A percentile compares a stretch with the other conserved stretches of the same genome.
Evolutionary conservation across 2,329 filamentous ascomycete genomes (phyloP).

Genomic region (Colletotrichum abscissum): DNA sequence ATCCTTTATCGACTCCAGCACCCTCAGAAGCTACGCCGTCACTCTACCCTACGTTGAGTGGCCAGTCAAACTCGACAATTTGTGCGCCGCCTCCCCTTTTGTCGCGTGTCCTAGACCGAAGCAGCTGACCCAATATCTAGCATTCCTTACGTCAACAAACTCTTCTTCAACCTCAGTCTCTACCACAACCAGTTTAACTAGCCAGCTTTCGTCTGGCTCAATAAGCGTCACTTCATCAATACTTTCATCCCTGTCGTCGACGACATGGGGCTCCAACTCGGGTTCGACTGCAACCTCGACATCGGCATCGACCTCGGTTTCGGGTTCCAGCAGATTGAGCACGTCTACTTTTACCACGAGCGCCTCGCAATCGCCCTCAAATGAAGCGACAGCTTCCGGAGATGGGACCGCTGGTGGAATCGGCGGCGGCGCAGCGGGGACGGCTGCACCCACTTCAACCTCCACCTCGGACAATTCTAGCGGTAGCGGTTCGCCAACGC

Average conservation of each 20-base stretch:
- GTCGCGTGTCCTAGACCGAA: not conserved
- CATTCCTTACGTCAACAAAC: slow-evolving; percentile 33
- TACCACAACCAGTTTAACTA: slow-evolving; percentile 29
- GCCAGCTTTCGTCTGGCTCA: slow-evolving; percentile 27
- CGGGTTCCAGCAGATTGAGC: not conserved
- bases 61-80: slow-evolving; percentile 40
- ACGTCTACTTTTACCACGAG: slow-evolving; percentile 25
- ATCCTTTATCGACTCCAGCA: slow-evolving; percentile 41
- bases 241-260: slow-evolving; percentile 26
- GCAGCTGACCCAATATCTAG: slow-evolving; percentile 16
- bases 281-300: not conserved
- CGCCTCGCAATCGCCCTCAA: slow-evolving; percentile 6
- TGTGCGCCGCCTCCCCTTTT: slow-evolving; percentile 32
- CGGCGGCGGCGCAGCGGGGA: slow-evolving; percentile 13
- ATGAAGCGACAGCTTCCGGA: slow-evolving; percentile 6
- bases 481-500: slow-evolving; percentile 16
- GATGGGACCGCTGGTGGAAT: slow-evolving; percentile 4
- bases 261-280: not conserved
- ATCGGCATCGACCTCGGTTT: not conserved
- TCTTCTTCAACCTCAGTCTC: slow-evolving; percentile 34
- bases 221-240: slow-evolving; percentile 24
- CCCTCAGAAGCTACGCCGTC: slow-evolving; percentile 26
- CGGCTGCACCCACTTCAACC: slow-evolving; percentile 35
- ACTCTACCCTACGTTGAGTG: slow-evolving; percentile 32
- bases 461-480: slow-evolving; percentile 35